Conservation (phyloP, 2,329 filamentous ascomycete species). For the Cladosporium sp. region DNA sequence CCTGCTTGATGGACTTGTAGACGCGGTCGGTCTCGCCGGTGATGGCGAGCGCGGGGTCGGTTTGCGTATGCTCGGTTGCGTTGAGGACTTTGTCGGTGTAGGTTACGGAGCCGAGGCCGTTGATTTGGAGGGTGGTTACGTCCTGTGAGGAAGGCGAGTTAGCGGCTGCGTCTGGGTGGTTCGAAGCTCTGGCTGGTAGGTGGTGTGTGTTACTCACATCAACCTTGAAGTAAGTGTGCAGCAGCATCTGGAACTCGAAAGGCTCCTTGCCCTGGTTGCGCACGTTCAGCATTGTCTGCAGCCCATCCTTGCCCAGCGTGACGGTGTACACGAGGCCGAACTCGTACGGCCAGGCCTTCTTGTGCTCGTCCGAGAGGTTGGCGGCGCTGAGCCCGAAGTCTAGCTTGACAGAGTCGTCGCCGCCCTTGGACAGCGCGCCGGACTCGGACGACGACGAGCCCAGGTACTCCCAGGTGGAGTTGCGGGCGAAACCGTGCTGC, state of each 20-base stretch:
- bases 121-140: constrained; percentile 65
- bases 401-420: constrained; percentile 73
- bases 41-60: constrained; percentile 60
- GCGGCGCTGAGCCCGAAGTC: constrained; percentile 84
- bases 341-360: constrained; percentile 72
- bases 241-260: constrained; percentile 85
- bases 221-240: constrained; percentile 85
- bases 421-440: constrained; percentile 34
- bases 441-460: constrained; percentile 73
- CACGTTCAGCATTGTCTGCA: constrained; percentile 78
- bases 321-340: constrained; percentile 94
- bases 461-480: constrained; percentile 85
- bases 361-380: constrained; percentile 62
- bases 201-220: constrained; percentile 50
- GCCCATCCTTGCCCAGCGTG: constrained; percentile 65
- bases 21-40: constrained; percentile 79
- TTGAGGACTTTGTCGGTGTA: constrained; percentile 47
- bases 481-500: constrained; percentile 93
- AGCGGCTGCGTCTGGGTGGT: background rate
- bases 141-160: constrained; percentile 50
- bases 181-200: background rate
- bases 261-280: constrained; percentile 76
- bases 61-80: constrained; percentile 49
- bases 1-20: constrained; percentile 62
- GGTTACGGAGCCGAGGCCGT: constrained; percentile 66